A percentile compares a stretch with the other conserved stretches of the same genome.
Conservation (phyloP, 2,329 filamentous ascomycete species). For the Botrytis elliptica region DNA sequence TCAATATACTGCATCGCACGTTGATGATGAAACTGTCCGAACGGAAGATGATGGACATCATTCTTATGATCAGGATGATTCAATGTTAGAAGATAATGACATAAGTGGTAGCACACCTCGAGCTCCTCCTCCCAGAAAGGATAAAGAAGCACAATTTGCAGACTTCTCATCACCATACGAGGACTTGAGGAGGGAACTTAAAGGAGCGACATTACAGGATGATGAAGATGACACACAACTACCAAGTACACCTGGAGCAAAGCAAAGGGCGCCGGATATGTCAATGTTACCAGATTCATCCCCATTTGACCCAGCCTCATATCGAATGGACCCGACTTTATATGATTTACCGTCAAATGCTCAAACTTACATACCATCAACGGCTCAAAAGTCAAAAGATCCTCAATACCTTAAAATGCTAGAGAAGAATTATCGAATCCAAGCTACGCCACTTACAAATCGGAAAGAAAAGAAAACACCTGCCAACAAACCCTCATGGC, state of each 20-base stretch:
- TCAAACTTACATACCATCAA: constrained; percentile 20
- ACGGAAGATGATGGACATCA: constrained; percentile 35
- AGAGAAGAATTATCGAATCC: constrained; percentile 92
- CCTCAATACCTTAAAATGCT: constrained; percentile 86
- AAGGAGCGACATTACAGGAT: constrained; percentile 41
- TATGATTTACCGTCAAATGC: constrained; percentile 39
- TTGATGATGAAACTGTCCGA: constrained; percentile 35
- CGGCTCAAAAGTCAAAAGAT: constrained; percentile 53
- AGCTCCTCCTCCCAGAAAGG: constrained; percentile 49
- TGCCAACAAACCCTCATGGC: constrained; percentile 38
- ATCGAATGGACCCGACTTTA: constrained; percentile 44
- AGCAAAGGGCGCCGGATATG: constrained; percentile 57
- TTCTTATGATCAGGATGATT: constrained; percentile 53
- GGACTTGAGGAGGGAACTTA: constrained; percentile 65
- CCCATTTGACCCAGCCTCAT: constrained; percentile 51
- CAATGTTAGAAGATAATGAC: constrained; percentile 62
- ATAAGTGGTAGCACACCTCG: constrained; percentile 69
- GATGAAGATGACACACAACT: constrained; percentile 43
- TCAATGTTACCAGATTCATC: constrained; percentile 62
- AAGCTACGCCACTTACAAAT: constrained; percentile 77
- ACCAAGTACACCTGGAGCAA: constrained; percentile 39
- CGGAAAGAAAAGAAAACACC: constrained; percentile 28
- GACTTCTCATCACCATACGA: constrained; percentile 77
- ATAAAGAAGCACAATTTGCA: constrained; percentile 54
- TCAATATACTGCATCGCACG: constrained; percentile 40